Evolutionary conservation across 768 basidiomycete species (phyloP).

Genomic region (Dacryopinax primogenitus): DNA sequence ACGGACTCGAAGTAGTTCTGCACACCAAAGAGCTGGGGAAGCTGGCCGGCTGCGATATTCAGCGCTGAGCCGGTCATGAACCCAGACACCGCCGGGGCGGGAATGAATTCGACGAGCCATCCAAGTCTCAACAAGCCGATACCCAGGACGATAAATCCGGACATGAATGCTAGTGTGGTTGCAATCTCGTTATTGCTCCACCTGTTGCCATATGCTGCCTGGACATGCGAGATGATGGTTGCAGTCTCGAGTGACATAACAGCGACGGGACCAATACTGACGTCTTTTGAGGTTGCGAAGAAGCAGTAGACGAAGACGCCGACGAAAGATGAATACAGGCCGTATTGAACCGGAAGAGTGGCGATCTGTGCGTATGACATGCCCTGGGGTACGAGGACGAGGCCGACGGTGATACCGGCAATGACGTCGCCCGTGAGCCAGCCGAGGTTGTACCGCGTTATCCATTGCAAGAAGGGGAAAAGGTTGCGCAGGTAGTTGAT

Average conservation of each 20-base stretch:
- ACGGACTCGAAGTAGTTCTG: constrained; percentile 61
- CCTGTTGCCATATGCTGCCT: constrained; percentile 26
- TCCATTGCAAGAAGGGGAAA: constrained; percentile 81
- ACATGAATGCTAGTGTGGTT: constrained; percentile 68
- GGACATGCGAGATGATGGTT: constrained; percentile 60
- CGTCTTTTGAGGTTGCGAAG: constrained; percentile 96
- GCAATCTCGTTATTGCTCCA: constrained; percentile 68
- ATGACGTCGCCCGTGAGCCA: constrained; percentile 82
- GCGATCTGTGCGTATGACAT: constrained; percentile 41
- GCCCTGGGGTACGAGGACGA: constrained; percentile 88
- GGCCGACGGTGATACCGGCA: constrained; percentile 85
- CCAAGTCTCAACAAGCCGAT: constrained; percentile 83
- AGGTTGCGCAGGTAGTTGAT: constrained; percentile 53
- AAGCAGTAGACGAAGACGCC: constrained; percentile 77
- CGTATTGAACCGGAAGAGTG: constrained; percentile 72
- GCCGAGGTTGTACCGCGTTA: constrained; percentile 56
- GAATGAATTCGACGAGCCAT: constrained; percentile 92
- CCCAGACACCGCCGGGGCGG: constrained; percentile 55
- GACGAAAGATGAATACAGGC: constrained; percentile 87
- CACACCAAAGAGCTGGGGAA: constrained; percentile 82
- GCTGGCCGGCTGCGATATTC: constrained; percentile 75
- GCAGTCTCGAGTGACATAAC: constrained; percentile 89
- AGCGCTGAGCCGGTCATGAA: constrained; percentile 98
- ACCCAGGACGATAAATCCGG: constrained; percentile 80
- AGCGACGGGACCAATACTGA: constrained; percentile 97